Conservation (phyloP, 805 yeast genomes). For the Kodamaea nitidulidarum region DNA sequence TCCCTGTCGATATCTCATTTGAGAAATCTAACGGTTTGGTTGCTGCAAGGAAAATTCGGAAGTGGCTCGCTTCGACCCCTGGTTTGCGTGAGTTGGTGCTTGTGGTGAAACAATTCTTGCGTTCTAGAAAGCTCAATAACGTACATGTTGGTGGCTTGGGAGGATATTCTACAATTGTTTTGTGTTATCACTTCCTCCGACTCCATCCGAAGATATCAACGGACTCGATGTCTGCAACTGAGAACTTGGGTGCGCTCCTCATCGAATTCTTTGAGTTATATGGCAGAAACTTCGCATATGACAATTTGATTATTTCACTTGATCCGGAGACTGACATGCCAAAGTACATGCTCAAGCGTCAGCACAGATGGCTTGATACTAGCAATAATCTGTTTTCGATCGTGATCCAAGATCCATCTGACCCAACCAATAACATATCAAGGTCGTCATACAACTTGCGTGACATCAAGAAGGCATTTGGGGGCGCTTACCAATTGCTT, state of each 20-base stretch:
- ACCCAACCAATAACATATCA: constrained; percentile 75
- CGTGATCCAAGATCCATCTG: constrained; percentile 88
- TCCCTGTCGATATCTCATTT: constrained; percentile 86
- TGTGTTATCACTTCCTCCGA: constrained; percentile 72
- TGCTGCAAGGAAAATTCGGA: constrained; percentile 73
- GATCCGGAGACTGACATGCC: constrained; percentile 47
- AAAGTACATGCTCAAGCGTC: constrained; percentile 59
- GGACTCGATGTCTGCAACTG: constrained; percentile 58
- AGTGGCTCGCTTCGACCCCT: constrained; percentile 70
- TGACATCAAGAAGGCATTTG: constrained; percentile 79
- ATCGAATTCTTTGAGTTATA: constrained; percentile 91
- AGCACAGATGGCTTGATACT: constrained; percentile 48
- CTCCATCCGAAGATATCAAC: constrained; percentile 77
- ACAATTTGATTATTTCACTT: constrained; percentile 67
- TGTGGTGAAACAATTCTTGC: constrained; percentile 78
- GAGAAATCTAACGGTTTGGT: constrained; percentile 78
- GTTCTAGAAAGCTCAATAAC: constrained; percentile 72
- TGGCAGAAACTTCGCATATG: constrained; percentile 86
- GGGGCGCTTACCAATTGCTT: constrained; percentile 79
- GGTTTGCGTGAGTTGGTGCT: constrained; percentile 80
- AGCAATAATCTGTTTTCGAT: constrained; percentile 55
- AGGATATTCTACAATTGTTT: constrained; percentile 87
- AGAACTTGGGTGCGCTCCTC: constrained; percentile 78
- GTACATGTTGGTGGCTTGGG: constrained; percentile 95
- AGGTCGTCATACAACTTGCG: constrained; percentile 79